phyloP scores from a whole-genome alignment of 192 early-diverging fungal species.

The Endogone sp. region DNA sequence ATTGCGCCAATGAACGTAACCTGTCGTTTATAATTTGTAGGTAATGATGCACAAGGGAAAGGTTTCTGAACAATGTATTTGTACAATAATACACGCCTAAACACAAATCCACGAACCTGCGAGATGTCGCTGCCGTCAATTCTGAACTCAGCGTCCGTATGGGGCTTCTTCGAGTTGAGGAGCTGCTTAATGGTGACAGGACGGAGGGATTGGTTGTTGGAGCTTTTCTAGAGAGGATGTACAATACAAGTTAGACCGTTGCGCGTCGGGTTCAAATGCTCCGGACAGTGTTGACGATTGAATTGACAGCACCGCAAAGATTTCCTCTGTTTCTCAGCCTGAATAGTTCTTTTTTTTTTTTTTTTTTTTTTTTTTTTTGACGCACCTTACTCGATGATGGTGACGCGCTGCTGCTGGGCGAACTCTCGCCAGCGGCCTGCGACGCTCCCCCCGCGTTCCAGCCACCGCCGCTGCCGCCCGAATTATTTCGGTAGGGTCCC shows the following conservation, averaged over 20 bases:
- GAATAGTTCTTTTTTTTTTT: too few relatives aligned
- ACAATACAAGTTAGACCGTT: too few relatives aligned
- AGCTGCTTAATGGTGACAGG: constrained; percentile 86
- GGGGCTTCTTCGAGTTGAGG: constrained; percentile 31
- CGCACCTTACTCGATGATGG: not conserved
- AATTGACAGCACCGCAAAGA: too few relatives aligned
- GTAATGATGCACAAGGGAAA: not conserved
- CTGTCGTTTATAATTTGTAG: constrained; percentile 24
- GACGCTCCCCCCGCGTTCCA: not conserved
- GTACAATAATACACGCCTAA: not conserved
- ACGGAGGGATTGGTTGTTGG: constrained; percentile 60
- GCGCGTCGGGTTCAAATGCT: too few relatives aligned
- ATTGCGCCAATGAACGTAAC: constrained; percentile 71
- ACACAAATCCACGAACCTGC: constrained; percentile 47
- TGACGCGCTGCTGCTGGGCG: not conserved
- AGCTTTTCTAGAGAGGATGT: constrained; percentile 19
- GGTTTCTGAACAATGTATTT: not conserved
- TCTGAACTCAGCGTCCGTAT: constrained; percentile 54
- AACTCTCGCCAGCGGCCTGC: not conserved
- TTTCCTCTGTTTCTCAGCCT: too few relatives aligned
- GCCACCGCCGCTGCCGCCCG: not conserved
- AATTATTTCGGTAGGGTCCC: not conserved
- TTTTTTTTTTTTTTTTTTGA: too few relatives aligned
- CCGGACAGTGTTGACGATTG: too few relatives aligned
- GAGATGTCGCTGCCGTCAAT: constrained; percentile 69